Conservation (phyloP, 169 alveolate genomes). For the Perkinsus chesapeaki region DNA sequence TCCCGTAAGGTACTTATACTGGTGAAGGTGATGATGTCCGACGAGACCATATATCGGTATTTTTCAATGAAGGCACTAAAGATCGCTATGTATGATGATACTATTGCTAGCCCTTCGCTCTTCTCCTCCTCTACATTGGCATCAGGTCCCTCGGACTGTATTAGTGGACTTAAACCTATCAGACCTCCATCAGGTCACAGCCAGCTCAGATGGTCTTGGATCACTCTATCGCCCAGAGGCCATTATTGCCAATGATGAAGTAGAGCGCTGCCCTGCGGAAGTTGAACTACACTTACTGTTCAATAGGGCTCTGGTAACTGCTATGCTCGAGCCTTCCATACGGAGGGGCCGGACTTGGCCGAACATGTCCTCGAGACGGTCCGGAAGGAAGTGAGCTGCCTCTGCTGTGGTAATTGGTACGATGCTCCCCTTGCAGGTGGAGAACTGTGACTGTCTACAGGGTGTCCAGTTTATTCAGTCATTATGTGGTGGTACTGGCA, state of each 20-base stretch:
- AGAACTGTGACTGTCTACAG: slow-evolving; percentile 9
- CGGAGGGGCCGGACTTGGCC: slow-evolving; percentile 13
- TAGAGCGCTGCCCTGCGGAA: not conserved
- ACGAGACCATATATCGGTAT: not conserved
- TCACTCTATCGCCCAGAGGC: not conserved
- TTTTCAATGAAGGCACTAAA: slow-evolving; percentile 5
- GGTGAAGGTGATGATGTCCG: not conserved
- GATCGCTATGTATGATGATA: not conserved
- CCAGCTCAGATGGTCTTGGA: not conserved
- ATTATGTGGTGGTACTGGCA: slow-evolving; percentile 4
- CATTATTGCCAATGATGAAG: not conserved
- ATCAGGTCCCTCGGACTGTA: slow-evolving; percentile 6
- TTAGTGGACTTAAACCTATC: not conserved
- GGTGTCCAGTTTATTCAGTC: slow-evolving; percentile 7
- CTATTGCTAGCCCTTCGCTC: too few relatives aligned
- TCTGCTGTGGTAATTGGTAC: not conserved
- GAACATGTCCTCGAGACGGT: not conserved
- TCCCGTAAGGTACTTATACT: not conserved
- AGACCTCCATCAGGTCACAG: not conserved
- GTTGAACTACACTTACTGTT: not conserved
- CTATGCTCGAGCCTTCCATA: slow-evolving; percentile 17
- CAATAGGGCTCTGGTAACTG: slow-evolving; percentile 14
- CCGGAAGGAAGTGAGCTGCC: not conserved
- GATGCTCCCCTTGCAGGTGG: not conserved
- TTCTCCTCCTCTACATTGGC: too few relatives aligned